Conservation (phyloP, 345 rosid genomes). For the Eucalyptus paniculata region DNA sequence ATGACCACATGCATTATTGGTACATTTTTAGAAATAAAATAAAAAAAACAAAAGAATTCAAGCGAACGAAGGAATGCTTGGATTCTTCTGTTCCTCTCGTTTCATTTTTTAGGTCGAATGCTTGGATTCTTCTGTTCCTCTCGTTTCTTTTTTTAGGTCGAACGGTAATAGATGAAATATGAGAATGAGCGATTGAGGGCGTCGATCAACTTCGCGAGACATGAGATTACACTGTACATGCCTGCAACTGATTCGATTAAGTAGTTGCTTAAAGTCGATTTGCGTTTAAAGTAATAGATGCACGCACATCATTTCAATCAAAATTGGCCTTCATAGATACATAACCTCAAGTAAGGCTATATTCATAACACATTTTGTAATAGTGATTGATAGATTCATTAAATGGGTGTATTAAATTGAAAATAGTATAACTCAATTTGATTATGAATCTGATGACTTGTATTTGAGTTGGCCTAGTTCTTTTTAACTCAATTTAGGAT, state of each 20-base stretch:
- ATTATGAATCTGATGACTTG: background rate
- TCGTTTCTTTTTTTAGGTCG: background rate
- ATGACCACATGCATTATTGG: background rate
- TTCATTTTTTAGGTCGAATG: background rate
- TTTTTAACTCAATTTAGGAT: no score
- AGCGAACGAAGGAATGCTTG: background rate
- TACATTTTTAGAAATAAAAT: background rate
- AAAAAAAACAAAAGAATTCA: background rate
- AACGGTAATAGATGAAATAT: background rate
- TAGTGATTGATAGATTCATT: no score
- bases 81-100: background rate
- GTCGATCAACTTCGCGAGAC: background rate
- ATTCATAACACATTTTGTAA: accelerated
- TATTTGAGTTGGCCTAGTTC: accelerated
- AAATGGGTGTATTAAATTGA: background rate
- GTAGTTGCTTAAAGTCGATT: background rate
- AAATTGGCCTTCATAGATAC: background rate
- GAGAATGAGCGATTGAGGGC: background rate
- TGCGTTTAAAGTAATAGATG: background rate
- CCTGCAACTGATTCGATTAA: background rate
- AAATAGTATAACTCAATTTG: background rate
- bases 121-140: background rate
- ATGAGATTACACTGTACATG: background rate
- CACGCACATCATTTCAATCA: background rate
- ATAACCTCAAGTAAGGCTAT: accelerated